Percentiles rank a stretch among this genome's conserved stretches.
These are phyloP conservation scores for Hypoxylon fragiforme DNA, from an alignment of 495 filamentous ascomycete species.

Conservation along the genomic window DNA sequence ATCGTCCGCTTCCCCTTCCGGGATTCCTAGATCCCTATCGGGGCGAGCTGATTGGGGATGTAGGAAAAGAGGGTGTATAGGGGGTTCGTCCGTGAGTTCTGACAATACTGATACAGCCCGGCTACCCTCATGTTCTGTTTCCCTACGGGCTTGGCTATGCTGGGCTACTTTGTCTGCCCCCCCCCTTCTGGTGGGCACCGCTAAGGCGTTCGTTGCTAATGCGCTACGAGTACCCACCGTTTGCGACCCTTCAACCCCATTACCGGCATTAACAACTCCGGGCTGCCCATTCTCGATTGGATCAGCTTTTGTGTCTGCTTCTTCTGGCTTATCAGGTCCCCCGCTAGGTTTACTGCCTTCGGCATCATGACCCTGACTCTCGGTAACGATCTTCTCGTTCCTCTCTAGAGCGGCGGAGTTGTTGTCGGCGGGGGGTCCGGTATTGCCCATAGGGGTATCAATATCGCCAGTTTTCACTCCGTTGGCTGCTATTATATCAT, in stretches of 20 bases:
- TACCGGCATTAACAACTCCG: neutral
- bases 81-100: conserved; percentile 52
- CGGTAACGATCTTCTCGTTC: conserved; percentile 1
- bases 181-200: conserved; percentile 69
- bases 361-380: conserved; percentile 7
- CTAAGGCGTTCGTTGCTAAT: conserved; percentile 3
- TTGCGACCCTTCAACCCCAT: conserved; percentile 8
- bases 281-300: conserved; percentile 1
- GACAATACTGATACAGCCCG: conserved; percentile 48
- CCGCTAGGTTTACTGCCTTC: conserved; percentile 2
- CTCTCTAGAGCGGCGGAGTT: conserved; percentile 4
- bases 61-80: conserved; percentile 86
- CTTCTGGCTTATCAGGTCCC: conserved; percentile 33
- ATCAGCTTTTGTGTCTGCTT: neutral
- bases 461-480: conserved; percentile 9
- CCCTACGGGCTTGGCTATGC: conserved; percentile 12
- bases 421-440: conserved; percentile 2
- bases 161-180: conserved; percentile 50
- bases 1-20: conserved; percentile 81
- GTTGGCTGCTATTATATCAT: conserved; percentile 7
- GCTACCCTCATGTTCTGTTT: conserved; percentile 26
- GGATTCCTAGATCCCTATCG: conserved; percentile 79
- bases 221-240: conserved; percentile 1
- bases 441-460: conserved; percentile 33
- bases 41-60: conserved; percentile 68